Evolutionary conservation across 306 rosid species (phyloP).

Genomic region (Acacia melanoxylon): DNA sequence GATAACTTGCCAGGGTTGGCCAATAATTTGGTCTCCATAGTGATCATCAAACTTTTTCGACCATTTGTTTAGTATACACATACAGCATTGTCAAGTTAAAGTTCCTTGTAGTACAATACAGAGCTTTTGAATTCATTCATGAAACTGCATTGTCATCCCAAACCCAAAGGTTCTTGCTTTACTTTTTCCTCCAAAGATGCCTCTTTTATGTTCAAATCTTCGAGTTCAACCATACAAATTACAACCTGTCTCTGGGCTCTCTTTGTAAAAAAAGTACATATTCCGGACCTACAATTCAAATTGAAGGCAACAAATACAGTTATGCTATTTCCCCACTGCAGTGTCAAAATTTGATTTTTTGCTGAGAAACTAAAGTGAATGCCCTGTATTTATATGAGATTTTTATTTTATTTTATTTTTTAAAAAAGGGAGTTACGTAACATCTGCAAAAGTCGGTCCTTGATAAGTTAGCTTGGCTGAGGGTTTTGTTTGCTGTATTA

Average conservation of each 20-base stretch:
- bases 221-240: not conserved
- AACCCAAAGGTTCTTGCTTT: not conserved
- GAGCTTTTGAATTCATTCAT: not conserved
- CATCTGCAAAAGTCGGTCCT: not conserved
- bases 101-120: not conserved
- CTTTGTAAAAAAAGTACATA: constrained; percentile 4
- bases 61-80: not conserved
- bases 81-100: not conserved
- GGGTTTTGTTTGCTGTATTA: constrained; percentile 18
- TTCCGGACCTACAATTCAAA: constrained; percentile 7
- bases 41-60: not conserved
- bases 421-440: too few species aligned
- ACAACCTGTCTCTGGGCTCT: not conserved
- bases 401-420: too few species aligned
- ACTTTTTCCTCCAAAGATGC: not conserved
- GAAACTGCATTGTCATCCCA: not conserved
- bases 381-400: not conserved
- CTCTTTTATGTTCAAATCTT: constrained; percentile 21
- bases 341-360: not conserved
- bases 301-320: not conserved
- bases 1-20: not conserved
- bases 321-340: not conserved
- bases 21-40: not conserved
- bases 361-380: not conserved
- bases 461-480: constrained; percentile 25